Percentiles rank a stretch among this genome's conserved stretches.
Conservation (phyloP, 148 eudicot species). For the Silene latifolia region DNA sequence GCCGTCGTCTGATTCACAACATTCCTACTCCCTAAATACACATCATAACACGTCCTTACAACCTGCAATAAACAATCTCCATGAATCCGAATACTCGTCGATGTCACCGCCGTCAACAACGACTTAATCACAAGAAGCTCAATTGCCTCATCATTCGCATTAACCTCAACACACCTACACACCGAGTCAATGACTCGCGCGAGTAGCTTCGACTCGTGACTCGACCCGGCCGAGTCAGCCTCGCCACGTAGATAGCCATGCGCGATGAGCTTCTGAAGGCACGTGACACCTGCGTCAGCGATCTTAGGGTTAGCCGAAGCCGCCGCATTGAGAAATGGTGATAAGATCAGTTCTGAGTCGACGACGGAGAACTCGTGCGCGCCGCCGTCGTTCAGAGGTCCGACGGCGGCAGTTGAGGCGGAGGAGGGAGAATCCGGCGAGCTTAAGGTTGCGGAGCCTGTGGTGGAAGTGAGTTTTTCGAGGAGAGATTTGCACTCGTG, state of each 20-base stretch:
- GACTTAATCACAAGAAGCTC: constrained; percentile 76
- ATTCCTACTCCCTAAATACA: constrained; percentile 75
- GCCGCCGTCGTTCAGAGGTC: constrained; percentile 56
- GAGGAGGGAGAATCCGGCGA: constrained; percentile 28
- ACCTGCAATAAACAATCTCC: constrained; percentile 82
- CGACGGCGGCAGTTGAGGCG: constrained; percentile 14
- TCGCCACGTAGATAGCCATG: constrained; percentile 77
- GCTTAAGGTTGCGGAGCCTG: constrained; percentile 18
- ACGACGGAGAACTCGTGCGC: constrained; percentile 42
- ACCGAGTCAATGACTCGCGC: constrained; percentile 59
- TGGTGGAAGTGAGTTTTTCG: constrained; percentile 39
- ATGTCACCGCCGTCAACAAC: constrained; percentile 68
- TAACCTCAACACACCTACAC: constrained; percentile 53
- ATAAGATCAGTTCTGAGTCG: constrained; percentile 67
- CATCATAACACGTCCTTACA: constrained; percentile 83
- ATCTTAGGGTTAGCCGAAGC: constrained; percentile 55
- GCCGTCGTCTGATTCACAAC: constrained; percentile 94
- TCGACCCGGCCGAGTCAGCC: constrained; percentile 51
- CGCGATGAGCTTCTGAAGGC: constrained; percentile 67
- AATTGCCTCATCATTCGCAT: constrained; percentile 43
- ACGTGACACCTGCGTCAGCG: constrained; percentile 63
- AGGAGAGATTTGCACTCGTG: constrained; percentile 70
- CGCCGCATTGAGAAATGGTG: constrained; percentile 57
- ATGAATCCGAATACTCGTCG: constrained; percentile 61
- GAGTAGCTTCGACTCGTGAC: constrained; percentile 51